phyloP scores from a whole-genome alignment of 2,329 filamentous ascomycete genomes.

The Coniella vitis region DNA sequence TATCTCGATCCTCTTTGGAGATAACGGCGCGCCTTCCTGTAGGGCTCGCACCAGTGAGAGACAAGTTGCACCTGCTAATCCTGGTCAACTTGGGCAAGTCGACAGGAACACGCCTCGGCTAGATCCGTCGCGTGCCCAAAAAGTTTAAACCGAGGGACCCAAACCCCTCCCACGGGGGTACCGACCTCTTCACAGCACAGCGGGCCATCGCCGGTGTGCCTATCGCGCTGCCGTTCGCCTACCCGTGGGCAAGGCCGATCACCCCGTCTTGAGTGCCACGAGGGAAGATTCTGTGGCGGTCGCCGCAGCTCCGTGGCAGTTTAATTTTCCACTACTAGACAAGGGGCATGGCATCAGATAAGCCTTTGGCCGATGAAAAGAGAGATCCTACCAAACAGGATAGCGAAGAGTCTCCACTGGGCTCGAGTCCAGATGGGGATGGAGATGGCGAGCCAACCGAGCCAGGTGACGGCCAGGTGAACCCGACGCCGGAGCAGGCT shows the following conservation, averaged over 20 bases:
- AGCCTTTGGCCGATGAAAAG: conserved; percentile 53
- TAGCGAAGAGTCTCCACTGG: conserved; percentile 51
- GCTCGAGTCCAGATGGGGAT: conserved; percentile 47
- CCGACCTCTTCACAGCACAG: conserved; percentile 6
- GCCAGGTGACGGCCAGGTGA: conserved; percentile 36
- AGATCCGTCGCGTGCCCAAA: conserved; percentile 6
- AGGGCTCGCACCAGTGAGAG: conserved; percentile 3
- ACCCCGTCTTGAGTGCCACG: conserved; percentile 7
- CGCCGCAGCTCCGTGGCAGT: conserved; percentile 34
- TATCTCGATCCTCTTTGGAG: conserved; percentile 13
- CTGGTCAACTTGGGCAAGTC: conserved; percentile 5
- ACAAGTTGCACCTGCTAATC: conserved; percentile 9
- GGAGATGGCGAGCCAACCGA: conserved; percentile 12
- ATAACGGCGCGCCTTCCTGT: conserved; percentile 11
- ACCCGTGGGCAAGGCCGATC: conserved; percentile 5
- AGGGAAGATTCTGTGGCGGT: conserved; percentile 26
- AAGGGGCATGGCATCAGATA: conserved; percentile 57
- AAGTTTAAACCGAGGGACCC: background rate
- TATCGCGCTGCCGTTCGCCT: conserved; percentile 2
- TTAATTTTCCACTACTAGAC: conserved; percentile 25
- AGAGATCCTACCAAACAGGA: conserved; percentile 51
- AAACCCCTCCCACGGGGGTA: background rate
- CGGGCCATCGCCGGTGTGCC: conserved; percentile 1
- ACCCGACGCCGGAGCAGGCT: conserved; percentile 47
- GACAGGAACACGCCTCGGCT: conserved; percentile 10